Conservation (phyloP, 805 yeast species). For the Tetrapisispora fleetii region DNA sequence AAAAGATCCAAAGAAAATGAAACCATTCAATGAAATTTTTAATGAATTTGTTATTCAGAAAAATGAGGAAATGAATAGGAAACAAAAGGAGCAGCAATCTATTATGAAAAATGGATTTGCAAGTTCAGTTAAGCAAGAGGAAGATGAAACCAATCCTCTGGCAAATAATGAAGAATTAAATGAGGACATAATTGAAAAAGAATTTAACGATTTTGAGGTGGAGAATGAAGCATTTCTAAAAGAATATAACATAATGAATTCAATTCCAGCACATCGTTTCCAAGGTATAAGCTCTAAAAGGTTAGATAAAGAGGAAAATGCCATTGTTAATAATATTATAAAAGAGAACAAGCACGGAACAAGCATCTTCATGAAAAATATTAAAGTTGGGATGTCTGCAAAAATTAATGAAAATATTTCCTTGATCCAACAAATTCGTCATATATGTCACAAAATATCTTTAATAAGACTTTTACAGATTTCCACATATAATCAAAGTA, state of each 20-base stretch:
- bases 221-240: constrained; percentile 54
- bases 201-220: constrained; percentile 37
- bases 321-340: constrained; percentile 33
- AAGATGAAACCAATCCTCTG: constrained; percentile 12
- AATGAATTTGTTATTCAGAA: constrained; percentile 25
- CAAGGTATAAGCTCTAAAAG: constrained; percentile 42
- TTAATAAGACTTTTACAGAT: constrained; percentile 80
- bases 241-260: constrained; percentile 80
- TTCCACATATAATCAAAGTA: constrained; percentile 15
- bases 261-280: constrained; percentile 57
- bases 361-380: constrained; percentile 30
- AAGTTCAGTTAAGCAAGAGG: constrained; percentile 28
- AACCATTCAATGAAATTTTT: constrained; percentile 34
- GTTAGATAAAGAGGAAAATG: constrained; percentile 37
- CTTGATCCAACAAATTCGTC: constrained; percentile 80
- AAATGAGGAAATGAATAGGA: constrained; percentile 19
- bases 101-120: constrained; percentile 34
- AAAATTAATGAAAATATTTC: constrained; percentile 55
- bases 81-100: constrained; percentile 24
- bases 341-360: constrained; percentile 32
- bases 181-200: constrained; percentile 22
- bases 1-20: constrained; percentile 61
- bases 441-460: constrained; percentile 78
- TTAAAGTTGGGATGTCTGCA: constrained; percentile 48
- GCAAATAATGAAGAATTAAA: constrained; percentile 10